Evolutionary conservation across 148 eudicot species (phyloP), one percentile per base, ranked within the genome.

Genomic region (Salicornia ramosissima): DNA sequence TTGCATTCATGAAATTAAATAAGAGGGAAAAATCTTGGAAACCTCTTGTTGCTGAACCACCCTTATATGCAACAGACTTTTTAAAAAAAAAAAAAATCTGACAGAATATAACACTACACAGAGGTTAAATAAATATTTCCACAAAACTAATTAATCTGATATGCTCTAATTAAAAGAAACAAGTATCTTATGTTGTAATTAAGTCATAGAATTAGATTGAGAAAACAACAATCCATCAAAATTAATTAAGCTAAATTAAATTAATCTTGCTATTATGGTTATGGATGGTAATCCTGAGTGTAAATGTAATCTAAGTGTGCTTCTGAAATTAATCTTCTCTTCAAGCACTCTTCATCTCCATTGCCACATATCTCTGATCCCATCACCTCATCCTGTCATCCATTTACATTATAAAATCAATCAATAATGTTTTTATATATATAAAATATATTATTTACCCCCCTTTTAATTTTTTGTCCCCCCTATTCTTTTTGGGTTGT

Each of bases 301-400:
- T 84, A 84, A 69, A 84, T 84, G 72, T 83, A 83, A 56, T 84
- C 88, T 69, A 82, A 80, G 67, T 84, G 83, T 75, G 74, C 85
- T 75, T 84, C 85, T 72, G 82, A 65, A 54, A 49, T 26, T 49
- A 84, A 34, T 64, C 85, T 82, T 78, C 85, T 80, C 61, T 72
- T 80, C 49, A 75, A 1, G 54, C 85, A 84, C 29, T 84, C 85
- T 67, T 82, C 85, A 73, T 82, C 85, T 67, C 71, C 78, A 52
- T 68, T 47, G 11, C 51, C 75, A 68, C 85, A 84, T 42, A 62
- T 55, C 59, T 80, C 85, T 43, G 73, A 34, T n/a, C 88, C 85
- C 85, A 82, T 77, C 47, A 80, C 52, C 69, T 77, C n/a, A n/a
- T n/a, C 26, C 85, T 80, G 74, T 59, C 46, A 59, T 4, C 19